Evolutionary conservation across 73 alveolate genomes (phyloP).

Genomic region (Stentor coeruleus): DNA sequence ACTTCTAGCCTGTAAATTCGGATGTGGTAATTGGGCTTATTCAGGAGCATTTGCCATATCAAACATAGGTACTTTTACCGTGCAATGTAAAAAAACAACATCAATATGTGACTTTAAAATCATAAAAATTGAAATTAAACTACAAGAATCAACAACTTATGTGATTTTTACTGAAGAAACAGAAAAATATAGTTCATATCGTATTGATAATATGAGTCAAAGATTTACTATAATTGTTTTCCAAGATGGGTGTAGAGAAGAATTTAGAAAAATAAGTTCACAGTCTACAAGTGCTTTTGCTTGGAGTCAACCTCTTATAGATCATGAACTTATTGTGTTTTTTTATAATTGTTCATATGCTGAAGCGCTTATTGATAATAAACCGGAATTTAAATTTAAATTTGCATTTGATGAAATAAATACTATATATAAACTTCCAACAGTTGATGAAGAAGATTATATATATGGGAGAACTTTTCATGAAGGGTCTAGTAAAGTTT

Average conservation of each 20-base stretch:
- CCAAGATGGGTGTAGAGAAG: constrained; percentile 2
- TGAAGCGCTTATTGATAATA: neutral
- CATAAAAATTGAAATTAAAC: neutral
- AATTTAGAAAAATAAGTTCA: neutral
- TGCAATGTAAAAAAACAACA: neutral
- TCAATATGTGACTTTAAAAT: neutral
- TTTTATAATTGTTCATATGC: neutral
- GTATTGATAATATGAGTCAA: neutral
- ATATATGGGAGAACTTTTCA: neutral
- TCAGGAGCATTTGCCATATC: constrained; percentile 9
- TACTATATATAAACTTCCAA: neutral
- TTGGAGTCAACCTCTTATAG: constrained; percentile 9
- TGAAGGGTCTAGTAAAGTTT: constrained; percentile 18
- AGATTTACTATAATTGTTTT: neutral
- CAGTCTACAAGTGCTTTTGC: constrained; percentile 19
- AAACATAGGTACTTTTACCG: constrained; percentile 10
- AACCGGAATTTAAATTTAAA: neutral
- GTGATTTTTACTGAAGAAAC: constrained; percentile 17
- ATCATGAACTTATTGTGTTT: constrained; percentile 11
- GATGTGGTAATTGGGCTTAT: neutral
- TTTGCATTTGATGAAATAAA: constrained; percentile 10
- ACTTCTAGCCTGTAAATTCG: neutral
- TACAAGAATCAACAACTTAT: neutral
- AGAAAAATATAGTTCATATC: constrained; percentile 4
- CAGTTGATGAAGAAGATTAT: neutral